Conservation (phyloP, 805 yeast species). For the Clavispora fructus region DNA sequence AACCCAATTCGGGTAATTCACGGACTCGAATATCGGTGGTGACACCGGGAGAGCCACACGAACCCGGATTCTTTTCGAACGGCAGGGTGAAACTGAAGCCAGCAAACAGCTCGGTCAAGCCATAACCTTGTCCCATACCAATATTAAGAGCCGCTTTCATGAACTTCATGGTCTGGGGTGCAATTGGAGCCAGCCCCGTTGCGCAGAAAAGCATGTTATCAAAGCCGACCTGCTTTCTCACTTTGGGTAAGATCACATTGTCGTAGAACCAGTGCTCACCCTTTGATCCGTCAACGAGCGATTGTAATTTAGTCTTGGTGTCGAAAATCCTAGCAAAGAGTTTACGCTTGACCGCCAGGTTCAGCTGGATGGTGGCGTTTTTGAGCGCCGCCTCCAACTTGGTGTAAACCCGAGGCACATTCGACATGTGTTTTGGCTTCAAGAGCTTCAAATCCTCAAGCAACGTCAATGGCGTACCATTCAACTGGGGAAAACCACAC, state of each 20-base stretch:
- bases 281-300: conserved; percentile 11
- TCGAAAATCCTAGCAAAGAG: conserved; percentile 15
- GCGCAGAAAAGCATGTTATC: conserved; percentile 23
- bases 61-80: conserved; percentile 46
- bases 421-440: conserved; percentile 20
- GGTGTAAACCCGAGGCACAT: conserved; percentile 24
- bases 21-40: conserved; percentile 49
- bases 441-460: conserved; percentile 20
- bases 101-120: conserved; percentile 63
- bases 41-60: conserved; percentile 57
- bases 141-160: conserved; percentile 56
- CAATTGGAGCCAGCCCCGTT: conserved; percentile 65
- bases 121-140: conserved; percentile 68
- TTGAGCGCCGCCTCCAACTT: conserved; percentile 23
- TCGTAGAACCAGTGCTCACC: conserved; percentile 18
- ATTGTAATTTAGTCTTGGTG: conserved; percentile 14
- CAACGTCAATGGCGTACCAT: conserved; percentile 20
- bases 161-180: conserved; percentile 55
- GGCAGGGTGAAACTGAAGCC: conserved; percentile 40
- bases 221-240: conserved; percentile 28
- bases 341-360: conserved; percentile 13
- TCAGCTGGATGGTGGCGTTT: conserved; percentile 18
- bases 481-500: conserved; percentile 19
- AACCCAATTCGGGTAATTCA: conserved; percentile 62
- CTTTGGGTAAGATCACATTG: conserved; percentile 7